Base-by-base conservation (phyloP, 768 basidiomycete genomes). In the Austroboletus eburneus region DNA sequence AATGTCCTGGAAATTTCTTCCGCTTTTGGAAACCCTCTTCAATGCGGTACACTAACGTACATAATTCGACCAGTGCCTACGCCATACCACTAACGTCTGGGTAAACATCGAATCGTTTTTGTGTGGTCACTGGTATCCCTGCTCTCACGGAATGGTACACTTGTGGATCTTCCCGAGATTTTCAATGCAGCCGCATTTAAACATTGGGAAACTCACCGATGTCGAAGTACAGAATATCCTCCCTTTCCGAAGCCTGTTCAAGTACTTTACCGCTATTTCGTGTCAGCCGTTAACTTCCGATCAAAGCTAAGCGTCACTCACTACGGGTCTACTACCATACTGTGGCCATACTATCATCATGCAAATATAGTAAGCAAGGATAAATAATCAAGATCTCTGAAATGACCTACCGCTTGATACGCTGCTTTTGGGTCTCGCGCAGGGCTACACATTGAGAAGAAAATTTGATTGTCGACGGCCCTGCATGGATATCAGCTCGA, bases 391-490 rank as follows among this genome's bases (percentile, higher is more conserved):
- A 27, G 34, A 10, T 18, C 12, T 9, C 21, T 1, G 23, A 39
- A 14, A 10, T 4, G 17, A 70, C 85, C 54, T 55, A 91, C 88
- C 46, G 95, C 92, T 60, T 96, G 91, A 65, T 98, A 98, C 14
- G 76, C 76, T 17, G 91, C 87, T 9, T 69, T 80, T 55, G 85
- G 59, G 54, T 95, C 85, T 20, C 94, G 79, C 3, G 96, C 95
- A 24, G 94, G 93, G 46, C 92, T 96, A 62, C 92, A 95, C 91
- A 94, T 95, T 1, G 88, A 78, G 51, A 97, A 80, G 69, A 80
- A 99, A n/a, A 98, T 80, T 67, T 98, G 94, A 59, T 98, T 97
- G 63, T 99, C 96, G 20, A 93, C 79, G 6, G 96, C 96, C 47
- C 94, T 93, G 57, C 18, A 52, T n/a, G 44, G 9, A 42, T 8